A percentile compares a stretch with the other conserved stretches of the same genome.
These are phyloP conservation scores for Diplogelasinospora grovesii DNA, from an alignment of 495 filamentous ascomycete genomes.

Conservation along the genomic window DNA sequence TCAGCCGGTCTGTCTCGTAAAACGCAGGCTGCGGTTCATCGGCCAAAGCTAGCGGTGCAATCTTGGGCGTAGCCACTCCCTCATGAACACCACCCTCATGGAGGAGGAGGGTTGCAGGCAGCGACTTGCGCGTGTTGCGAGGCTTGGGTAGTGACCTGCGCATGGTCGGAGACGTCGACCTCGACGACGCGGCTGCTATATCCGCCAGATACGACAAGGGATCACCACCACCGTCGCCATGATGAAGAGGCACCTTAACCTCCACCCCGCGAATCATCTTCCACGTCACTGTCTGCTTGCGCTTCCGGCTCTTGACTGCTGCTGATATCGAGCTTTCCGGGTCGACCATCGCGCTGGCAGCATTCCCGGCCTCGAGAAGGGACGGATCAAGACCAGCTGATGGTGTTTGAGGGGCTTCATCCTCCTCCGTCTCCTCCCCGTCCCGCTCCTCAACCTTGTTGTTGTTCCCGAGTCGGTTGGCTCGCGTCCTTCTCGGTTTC, in stretches of 20 bases:
- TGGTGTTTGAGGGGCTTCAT: neutral
- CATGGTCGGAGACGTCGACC: neutral
- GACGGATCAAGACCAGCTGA: neutral
- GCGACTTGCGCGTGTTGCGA: too few relatives aligned
- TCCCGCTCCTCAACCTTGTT: neutral
- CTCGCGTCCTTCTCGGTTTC: neutral
- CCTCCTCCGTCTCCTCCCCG: neutral
- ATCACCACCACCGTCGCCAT: slow-evolving; percentile 1
- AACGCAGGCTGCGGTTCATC: too few relatives aligned
- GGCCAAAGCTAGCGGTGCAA: too few relatives aligned
- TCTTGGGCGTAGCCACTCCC: too few relatives aligned
- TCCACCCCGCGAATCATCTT: slow-evolving; percentile 35
- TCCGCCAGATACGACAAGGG: too few relatives aligned
- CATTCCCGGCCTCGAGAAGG: neutral
- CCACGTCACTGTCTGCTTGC: slow-evolving; percentile 28
- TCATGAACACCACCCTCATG: too few relatives aligned
- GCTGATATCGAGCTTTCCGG: slow-evolving; percentile 27
- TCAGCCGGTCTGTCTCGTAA: slow-evolving; percentile 12
- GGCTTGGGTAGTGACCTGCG: too few relatives aligned
- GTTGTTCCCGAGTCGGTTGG: too few relatives aligned
- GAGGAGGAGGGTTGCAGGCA: too few relatives aligned
- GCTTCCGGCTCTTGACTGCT: slow-evolving; percentile 34
- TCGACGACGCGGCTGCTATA: neutral
- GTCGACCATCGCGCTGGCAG: neutral
- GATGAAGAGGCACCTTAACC: slow-evolving; percentile 17